Evolutionary conservation across 352 stramenopile genomes (phyloP), one percentile per base, ranked within the genome.

Genomic region (Achlya hypogyna): DNA sequence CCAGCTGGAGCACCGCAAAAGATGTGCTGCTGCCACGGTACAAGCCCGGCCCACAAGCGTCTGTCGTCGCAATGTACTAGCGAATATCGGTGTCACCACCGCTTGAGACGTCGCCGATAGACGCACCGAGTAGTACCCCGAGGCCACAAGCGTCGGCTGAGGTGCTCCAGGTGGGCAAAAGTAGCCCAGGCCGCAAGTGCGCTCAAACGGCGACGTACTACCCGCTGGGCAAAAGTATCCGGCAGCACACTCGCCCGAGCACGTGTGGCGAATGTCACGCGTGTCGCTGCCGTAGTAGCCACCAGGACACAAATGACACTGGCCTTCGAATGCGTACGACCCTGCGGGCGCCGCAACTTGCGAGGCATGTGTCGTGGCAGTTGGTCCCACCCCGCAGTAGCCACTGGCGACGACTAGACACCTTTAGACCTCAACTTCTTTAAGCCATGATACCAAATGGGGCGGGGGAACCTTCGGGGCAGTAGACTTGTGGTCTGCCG

Each of bases 211-310:
- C 1, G 73, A 74, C 14, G 71, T 77, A 69, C 80, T 91, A 4
- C 76, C 76, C 5, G 69, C 42, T 14, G 80, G 79, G 34, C 82
- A 91, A 67, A 77, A 95, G 69, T 85, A 95, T 5, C 88, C 88
- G 6, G 70, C 20, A 18, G 71, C 43, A 70, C 88, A 96, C 2
- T 32, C 32, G 0, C 84, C 88, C 0, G 76, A 75, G 54, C 88
- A 96, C 0, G 63, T 64, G 1, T 78, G 58, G 51, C 77, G 63
- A 8, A 66, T 75, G 65, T 89, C 72, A 16, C 77, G 79, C 9
- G 69, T 34, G 9, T 62, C 40, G 0, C 59, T 72, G 8, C 89
- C 85, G 58, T 78, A 95, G 6, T 63, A 75, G 1, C 86, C 85
- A 1, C 75, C 71, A 3, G 87, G 86, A 62, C 89, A 97, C 0